Percentiles rank a stretch among this genome's conserved stretches.
phyloP scores from a whole-genome alignment of 177 flowering plant genomes.

The Telopea speciosissima region DNA sequence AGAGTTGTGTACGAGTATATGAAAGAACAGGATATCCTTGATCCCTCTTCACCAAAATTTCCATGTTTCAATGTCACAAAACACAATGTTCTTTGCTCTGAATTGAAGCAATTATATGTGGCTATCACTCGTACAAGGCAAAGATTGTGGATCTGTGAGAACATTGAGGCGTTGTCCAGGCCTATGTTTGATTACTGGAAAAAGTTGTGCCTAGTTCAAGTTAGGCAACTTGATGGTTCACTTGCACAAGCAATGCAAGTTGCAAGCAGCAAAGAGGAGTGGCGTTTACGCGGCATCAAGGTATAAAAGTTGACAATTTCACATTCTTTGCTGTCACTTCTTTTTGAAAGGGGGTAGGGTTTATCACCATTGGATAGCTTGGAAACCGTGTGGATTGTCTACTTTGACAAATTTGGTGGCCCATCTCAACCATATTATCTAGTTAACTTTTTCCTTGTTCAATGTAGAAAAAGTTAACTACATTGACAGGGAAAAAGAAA shows the following conservation, averaged over 20 bases:
- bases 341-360: too few relatives aligned
- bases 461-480: too few relatives aligned
- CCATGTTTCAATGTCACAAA: slow-evolving; percentile 43
- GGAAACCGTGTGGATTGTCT: too few relatives aligned
- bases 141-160: slow-evolving; percentile 81
- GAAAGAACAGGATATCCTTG: slow-evolving; percentile 45
- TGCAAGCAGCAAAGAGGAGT: slow-evolving; percentile 62
- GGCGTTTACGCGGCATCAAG: slow-evolving; percentile 64
- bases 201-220: slow-evolving; percentile 45
- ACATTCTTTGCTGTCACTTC: too few relatives aligned
- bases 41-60: slow-evolving; percentile 11
- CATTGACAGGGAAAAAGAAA: too few relatives aligned
- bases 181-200: slow-evolving; percentile 85
- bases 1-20: slow-evolving; percentile 63
- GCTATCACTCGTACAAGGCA: slow-evolving; percentile 85
- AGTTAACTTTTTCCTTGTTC: too few relatives aligned
- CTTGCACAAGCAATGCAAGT: slow-evolving; percentile 62
- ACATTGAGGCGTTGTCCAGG: slow-evolving; percentile 37
- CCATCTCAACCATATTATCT: too few relatives aligned
- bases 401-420: too few relatives aligned
- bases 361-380: too few relatives aligned
- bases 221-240: slow-evolving; percentile 47
- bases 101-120: slow-evolving; percentile 78
- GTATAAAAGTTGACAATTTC: slow-evolving; percentile 15
- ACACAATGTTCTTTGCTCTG: slow-evolving; percentile 65